Evolutionary conservation across 148 eudicot genomes (phyloP), one percentile per base, ranked within the genome.

Genomic region (Pharnaceum exiguum): DNA sequence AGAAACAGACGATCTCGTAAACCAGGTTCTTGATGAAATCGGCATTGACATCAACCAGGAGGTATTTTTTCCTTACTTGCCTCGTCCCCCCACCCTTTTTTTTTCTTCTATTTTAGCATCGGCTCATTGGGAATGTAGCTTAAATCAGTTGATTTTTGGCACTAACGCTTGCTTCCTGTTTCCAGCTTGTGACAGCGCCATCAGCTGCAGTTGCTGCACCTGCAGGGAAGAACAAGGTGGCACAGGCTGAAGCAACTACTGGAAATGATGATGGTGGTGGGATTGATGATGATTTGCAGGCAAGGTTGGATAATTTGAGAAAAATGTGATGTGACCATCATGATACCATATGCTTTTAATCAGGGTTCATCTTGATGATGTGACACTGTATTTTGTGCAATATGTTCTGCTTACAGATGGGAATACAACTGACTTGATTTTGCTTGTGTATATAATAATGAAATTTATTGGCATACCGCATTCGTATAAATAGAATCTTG

Each of bases 21-120:
- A 46, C 73, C 98, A 91, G 60, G 98, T 91, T 61, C 95, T 91
- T 51, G 96, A 93, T 72, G 98, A 93, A 72, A 93, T 88, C 65
- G 98, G 98, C 23, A 88, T 93, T 15, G 84, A 93, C 58, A 79
- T 93, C 36, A 81, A 93, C 60, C 77, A 77, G 37, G 96, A 93
- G 89, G 98, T 88, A 81, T 10, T 12, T n/a, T n/a, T 57, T 12
- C 35, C 0, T 31, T 37, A 57, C 25, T 16, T 54, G 19, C 35
- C 10, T 24, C 18, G 3, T 40, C 28, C 22, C 51, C 10, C 36
- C 10, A 27, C 9, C 26, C 16, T 13, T 23, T 37, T 48, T 5
- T 35, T 35, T 6, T 35, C 38, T 7, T 12, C 15, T 35, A 23
- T n/a, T 52, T 5, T 12, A 11, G 10, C 5, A 2, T 27, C 16